Evolutionary conservation across 2,329 filamentous ascomycete species (phyloP), one percentile per base, ranked within the genome.

Genomic region (Colletotrichum shisoi): DNA sequence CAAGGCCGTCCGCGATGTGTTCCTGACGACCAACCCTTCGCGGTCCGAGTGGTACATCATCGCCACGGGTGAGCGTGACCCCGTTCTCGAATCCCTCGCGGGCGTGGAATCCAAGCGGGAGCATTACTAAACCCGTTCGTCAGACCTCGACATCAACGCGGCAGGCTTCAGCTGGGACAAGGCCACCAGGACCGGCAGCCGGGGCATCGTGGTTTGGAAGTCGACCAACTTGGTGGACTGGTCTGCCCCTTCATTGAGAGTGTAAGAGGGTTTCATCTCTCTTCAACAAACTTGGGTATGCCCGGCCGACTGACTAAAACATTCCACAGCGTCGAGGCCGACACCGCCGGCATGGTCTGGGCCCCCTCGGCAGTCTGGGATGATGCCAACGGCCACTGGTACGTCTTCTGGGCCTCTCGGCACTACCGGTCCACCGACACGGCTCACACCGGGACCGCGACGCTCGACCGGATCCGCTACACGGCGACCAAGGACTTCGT

Each of bases 401-500:
- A 81, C 19, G 78, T 84, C 52, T 81, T 82, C 72, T 85, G 82
- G 83, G 76, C 83, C 0, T 78, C 78, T 7, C 77, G 80, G 15
- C 74, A 80, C 46, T 85, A 84, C 71, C 71, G 73, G 1, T 60
- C 76, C 2, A 76, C 74, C 17, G 84, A 86, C 64, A 71, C 79
- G 0, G 69, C 72, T 0, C 84, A 86, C 68, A 81, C 78, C 0
- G 83, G 83, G 3, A 70, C 71, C 0, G 77, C 81, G 0, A 76
- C 71, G 8, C 73, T 78, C 0, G 79, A 79, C 58, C 72, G 75
- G 7, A 84, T 85, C 60, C 80, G 84, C 31, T 84, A 83, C 69
- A 80, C 83, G 3, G 80, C 82, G 15, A 85, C 84, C 1, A 76
- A 72, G 17, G 83, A 86, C 72, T 86, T 86, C 67, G 73, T 76